Percentiles rank a stretch among this genome's conserved stretches.
Evolutionary conservation across 805 yeast species (phyloP).

Genomic region (Lachancea fermentati): DNA sequence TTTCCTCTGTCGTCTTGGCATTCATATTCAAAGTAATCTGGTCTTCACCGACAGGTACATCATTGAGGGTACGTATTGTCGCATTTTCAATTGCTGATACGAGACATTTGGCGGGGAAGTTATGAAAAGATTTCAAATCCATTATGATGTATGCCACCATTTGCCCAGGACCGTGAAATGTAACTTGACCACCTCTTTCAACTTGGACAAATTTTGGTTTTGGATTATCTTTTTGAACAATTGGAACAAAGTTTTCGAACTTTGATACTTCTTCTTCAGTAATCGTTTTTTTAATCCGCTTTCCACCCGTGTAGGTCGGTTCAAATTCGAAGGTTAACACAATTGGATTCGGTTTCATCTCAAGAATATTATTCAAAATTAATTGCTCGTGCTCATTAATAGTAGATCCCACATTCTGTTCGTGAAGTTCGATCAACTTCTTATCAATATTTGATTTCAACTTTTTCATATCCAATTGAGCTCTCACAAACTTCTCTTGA

Average conservation of each 20-base stretch:
- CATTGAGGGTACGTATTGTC: constrained; percentile 42
- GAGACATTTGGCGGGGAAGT: constrained; percentile 57
- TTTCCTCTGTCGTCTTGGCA: constrained; percentile 51
- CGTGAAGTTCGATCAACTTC: constrained; percentile 35
- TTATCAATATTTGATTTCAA: constrained; percentile 44
- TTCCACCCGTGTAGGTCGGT: constrained; percentile 89
- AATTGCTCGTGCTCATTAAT: constrained; percentile 44
- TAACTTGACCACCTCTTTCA: constrained; percentile 90
- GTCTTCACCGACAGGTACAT: constrained; percentile 7
- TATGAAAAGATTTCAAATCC: constrained; percentile 56
- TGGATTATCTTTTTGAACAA: constrained; percentile 20
- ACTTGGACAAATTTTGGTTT: constrained; percentile 71
- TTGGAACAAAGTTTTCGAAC: constrained; percentile 25
- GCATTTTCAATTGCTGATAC: constrained; percentile 59
- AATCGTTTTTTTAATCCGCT: constrained; percentile 59
- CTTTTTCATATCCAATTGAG: constrained; percentile 52
- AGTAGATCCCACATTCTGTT: constrained; percentile 29
- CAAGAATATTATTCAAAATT: constrained; percentile 39
- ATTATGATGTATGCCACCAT: constrained; percentile 75
- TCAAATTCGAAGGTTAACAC: constrained; percentile 78
- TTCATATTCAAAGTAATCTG: constrained; percentile 15
- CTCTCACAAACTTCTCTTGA: constrained; percentile 51
- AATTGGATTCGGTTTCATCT: constrained; percentile 55
- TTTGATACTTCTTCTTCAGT: constrained; percentile 26
- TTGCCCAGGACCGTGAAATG: constrained; percentile 97